Base-by-base conservation (phyloP, 495 filamentous ascomycete species). In the Oidiodendron maius region DNA sequence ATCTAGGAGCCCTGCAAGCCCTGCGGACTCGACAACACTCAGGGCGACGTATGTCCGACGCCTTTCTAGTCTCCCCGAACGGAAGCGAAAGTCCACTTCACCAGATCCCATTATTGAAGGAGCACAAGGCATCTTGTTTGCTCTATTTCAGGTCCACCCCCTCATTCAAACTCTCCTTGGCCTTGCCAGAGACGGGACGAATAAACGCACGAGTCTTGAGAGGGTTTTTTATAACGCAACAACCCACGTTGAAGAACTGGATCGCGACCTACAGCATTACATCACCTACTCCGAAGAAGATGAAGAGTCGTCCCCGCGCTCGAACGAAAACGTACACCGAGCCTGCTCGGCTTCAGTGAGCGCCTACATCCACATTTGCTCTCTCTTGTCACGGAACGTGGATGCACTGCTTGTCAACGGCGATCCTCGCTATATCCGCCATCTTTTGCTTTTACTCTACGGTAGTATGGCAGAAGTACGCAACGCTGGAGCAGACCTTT, bases 61-160 rank as follows among this genome's bases (percentile, higher is more conserved):
- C 23, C 76, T 95, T 40, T 91, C 87, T 6, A 88, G 89, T 51
- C 71, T 95, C 9, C 91, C 89, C 3, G 89, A 91, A 62, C 76
- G 87, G 49, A 87, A 86, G 53, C 75, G 82, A 26, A 76, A 86
- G 51, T 74, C 68, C 20, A 63, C 67, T 36, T 67, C 71, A 0
- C 74, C 71, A 13, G 78, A 85, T 55, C 78, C 83, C 1, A 74
- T 91, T 1, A 71, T 91, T 24, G 84, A 91, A 61, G 81, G 82
- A 28, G 88, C 87, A 4, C 91, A 89, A 59, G 85, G 87, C n/a
- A 83, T 97, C 17, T 71, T 95, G 2, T 95, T 91, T 59, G 82
- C 90, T 18, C 74, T 96, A 34, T 83, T 84, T 51, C 87, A 91
- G 56, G 74, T 93, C 24, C 84, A 91, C 56, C 82, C 81, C 6